phyloP scores from a whole-genome alignment of 1,139 yeast species.

The Kazachstania sp. region DNA sequence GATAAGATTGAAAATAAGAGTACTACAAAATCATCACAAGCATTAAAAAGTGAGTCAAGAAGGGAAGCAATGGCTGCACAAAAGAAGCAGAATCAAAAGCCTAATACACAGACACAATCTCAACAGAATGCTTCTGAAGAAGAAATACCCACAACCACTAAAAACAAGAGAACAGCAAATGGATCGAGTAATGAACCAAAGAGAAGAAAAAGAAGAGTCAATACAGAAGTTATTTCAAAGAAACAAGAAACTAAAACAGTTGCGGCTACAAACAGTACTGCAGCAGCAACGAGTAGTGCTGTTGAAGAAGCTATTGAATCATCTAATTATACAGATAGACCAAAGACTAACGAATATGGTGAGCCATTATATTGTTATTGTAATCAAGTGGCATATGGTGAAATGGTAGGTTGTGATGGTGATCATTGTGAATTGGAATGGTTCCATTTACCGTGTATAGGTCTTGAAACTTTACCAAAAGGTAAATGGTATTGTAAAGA shows the following conservation, averaged over 20 bases:
- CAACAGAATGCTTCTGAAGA: neutral
- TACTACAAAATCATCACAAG: constrained; percentile 49
- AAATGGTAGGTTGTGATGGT: constrained; percentile 98
- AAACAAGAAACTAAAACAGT: neutral
- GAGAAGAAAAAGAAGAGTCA: constrained; percentile 11
- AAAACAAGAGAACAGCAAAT: neutral
- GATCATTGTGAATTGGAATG: constrained; percentile 88
- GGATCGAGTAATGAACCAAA: constrained; percentile 5
- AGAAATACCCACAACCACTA: neutral
- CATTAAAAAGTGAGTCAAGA: constrained; percentile 71
- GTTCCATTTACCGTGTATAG: constrained; percentile 96
- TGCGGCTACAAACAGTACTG: neutral
- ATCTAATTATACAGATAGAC: constrained; percentile 9
- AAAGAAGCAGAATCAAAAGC: constrained; percentile 39
- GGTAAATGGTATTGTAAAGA: constrained; percentile 98
- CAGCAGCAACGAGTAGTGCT: constrained; percentile 3
- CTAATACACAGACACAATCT: neutral
- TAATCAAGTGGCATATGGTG: constrained; percentile 94
- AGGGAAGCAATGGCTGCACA: constrained; percentile 90
- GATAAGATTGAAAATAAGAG: constrained; percentile 25
- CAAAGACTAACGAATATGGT: constrained; percentile 28
- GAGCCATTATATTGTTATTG: constrained; percentile 91
- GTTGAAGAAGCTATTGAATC: constrained; percentile 8
- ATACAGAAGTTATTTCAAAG: neutral
- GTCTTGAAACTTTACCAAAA: constrained; percentile 80